phyloP scores from a whole-genome alignment of 495 filamentous ascomycete genomes.

The Podospora appendiculata region DNA sequence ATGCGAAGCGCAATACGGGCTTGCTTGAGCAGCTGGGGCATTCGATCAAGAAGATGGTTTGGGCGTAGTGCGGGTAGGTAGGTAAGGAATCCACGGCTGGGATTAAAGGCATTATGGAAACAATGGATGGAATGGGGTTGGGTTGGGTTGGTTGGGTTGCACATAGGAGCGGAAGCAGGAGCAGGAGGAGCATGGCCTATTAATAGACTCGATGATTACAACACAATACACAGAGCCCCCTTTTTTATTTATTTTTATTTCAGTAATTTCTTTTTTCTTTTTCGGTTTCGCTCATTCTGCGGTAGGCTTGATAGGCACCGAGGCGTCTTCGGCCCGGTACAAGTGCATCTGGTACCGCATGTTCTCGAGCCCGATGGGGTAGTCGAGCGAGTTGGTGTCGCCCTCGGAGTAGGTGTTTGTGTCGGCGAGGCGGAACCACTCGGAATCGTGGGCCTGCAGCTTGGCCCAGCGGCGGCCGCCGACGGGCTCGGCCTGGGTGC shows the following conservation, averaged over 20 bases:
- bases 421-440: slow-evolving; percentile 69
- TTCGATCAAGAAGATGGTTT: slow-evolving; percentile 84
- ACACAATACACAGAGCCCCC: too few relatives aligned
- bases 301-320: background rate
- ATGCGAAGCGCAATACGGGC: slow-evolving; percentile 83
- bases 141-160: too few relatives aligned
- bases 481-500: slow-evolving; percentile 12
- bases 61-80: slow-evolving; percentile 41
- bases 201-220: too few relatives aligned
- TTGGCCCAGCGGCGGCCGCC: slow-evolving; percentile 56
- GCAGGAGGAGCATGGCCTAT: too few relatives aligned
- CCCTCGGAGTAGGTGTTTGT: background rate
- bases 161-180: too few relatives aligned
- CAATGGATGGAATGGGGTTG: too few relatives aligned
- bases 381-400: slow-evolving; percentile 43
- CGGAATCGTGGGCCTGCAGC: slow-evolving; percentile 60
- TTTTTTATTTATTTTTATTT: too few relatives aligned
- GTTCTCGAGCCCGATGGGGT: slow-evolving; percentile 82
- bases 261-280: too few relatives aligned
- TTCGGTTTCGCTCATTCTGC: too few relatives aligned
- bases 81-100: too few relatives aligned
- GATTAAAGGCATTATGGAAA: too few relatives aligned
- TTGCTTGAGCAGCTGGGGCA: slow-evolving; percentile 79
- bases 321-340: slow-evolving; percentile 39
- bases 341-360: slow-evolving; percentile 92